phyloP scores from a whole-genome alignment of 1,284 basidiomycete genomes.

The Leccinum laetum region DNA sequence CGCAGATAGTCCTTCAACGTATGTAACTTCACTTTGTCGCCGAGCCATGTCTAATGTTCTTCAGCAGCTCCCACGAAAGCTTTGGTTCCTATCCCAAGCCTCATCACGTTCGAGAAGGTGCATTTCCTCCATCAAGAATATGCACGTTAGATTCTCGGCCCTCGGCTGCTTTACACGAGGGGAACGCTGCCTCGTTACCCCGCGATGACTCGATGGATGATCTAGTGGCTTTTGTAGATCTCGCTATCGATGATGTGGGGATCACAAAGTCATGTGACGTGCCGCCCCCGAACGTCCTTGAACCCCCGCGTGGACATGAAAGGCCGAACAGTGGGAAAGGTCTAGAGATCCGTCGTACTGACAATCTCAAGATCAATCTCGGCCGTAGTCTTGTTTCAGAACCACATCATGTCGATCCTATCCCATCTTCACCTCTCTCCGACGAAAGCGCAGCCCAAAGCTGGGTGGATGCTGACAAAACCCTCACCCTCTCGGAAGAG shows the following conservation, averaged over 20 bases:
- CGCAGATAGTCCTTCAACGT: slow-evolving; percentile 23
- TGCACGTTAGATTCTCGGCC: slow-evolving; percentile 34
- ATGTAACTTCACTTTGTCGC: slow-evolving; percentile 5
- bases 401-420: slow-evolving; percentile 7
- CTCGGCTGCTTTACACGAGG: slow-evolving; percentile 17
- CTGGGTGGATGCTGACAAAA: slow-evolving; percentile 23
- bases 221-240: slow-evolving; percentile 34
- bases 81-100: slow-evolving; percentile 26
- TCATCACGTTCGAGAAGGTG: slow-evolving; percentile 64
- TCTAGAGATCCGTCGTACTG: slow-evolving; percentile 33
- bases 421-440: slow-evolving; percentile 20
- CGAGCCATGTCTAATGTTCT: not conserved
- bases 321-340: slow-evolving; percentile 24
- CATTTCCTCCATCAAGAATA: slow-evolving; percentile 55
- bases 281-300: slow-evolving; percentile 41
- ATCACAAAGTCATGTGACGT: slow-evolving; percentile 32
- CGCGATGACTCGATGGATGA: slow-evolving; percentile 34
- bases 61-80: slow-evolving; percentile 22
- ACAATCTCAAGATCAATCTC: slow-evolving; percentile 14
- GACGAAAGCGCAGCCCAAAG: slow-evolving; percentile 20
- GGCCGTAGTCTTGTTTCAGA: slow-evolving; percentile 16
- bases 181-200: slow-evolving; percentile 18
- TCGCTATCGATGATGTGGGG: slow-evolving; percentile 39
- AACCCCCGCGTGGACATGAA: slow-evolving; percentile 35
- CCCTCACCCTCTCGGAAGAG: slow-evolving; percentile 19